phyloP scores from a whole-genome alignment of 2,329 filamentous ascomycete species.

The Parasarocladium wereldwijsianum region DNA sequence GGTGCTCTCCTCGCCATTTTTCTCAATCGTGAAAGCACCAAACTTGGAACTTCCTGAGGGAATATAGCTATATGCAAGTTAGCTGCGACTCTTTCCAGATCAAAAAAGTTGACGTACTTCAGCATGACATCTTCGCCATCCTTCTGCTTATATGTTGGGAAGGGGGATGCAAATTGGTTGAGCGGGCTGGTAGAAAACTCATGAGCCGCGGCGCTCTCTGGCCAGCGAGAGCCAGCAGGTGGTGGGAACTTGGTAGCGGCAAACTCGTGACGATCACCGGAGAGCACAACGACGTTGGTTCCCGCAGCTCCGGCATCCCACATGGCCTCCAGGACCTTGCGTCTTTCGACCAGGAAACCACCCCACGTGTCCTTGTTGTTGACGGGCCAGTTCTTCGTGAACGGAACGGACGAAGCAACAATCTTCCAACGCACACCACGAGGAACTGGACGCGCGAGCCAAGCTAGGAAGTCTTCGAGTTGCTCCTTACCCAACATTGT shows the following conservation, averaged over 20 bases:
- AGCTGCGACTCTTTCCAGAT: background rate
- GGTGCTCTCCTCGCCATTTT: slow-evolving; percentile 48
- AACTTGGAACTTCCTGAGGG: slow-evolving; percentile 83
- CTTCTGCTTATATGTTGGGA: slow-evolving; percentile 64
- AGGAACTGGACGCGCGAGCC: slow-evolving; percentile 33
- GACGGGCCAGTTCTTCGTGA: slow-evolving; percentile 94
- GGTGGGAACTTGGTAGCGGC: slow-evolving; percentile 69
- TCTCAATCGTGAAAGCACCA: slow-evolving; percentile 56
- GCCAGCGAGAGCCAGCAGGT: slow-evolving; percentile 46
- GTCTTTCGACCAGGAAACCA: slow-evolving; percentile 72
- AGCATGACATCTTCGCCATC: slow-evolving; percentile 73
- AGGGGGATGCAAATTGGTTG: slow-evolving; percentile 84
- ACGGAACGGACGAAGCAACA: slow-evolving; percentile 77
- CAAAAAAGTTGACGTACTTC: slow-evolving; percentile 45
- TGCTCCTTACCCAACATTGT: slow-evolving; percentile 79
- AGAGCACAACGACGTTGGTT: slow-evolving; percentile 68
- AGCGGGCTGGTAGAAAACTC: slow-evolving; percentile 88
- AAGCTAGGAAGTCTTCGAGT: slow-evolving; percentile 63
- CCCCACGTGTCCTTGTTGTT: slow-evolving; percentile 88
- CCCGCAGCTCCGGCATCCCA: slow-evolving; percentile 71
- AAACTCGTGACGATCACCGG: slow-evolving; percentile 93
- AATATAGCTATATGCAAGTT: slow-evolving; percentile 42
- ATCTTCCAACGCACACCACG: slow-evolving; percentile 85
- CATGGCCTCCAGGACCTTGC: slow-evolving; percentile 71
- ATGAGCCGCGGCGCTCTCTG: slow-evolving; percentile 52